phyloP scores from a whole-genome alignment of 2,329 filamentous ascomycete species.

The Hymenoscyphus scutula region DNA sequence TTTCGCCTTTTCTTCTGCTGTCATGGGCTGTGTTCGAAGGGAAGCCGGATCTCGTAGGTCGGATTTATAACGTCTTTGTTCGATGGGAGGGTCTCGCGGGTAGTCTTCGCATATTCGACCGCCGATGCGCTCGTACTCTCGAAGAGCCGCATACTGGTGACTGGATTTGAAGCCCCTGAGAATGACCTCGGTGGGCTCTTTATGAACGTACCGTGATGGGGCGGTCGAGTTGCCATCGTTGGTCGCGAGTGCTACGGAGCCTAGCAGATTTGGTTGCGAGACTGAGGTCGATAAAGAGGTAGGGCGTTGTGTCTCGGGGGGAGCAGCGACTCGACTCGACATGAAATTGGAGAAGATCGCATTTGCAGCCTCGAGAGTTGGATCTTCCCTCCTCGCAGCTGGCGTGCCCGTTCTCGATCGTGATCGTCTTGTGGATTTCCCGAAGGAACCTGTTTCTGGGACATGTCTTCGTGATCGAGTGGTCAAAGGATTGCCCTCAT shows the following conservation, averaged over 20 bases:
- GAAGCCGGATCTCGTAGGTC: conserved; percentile 72
- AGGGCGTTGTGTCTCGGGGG: conserved; percentile 36
- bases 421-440: conserved; percentile 63
- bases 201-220: conserved; percentile 36
- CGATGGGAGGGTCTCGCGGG: conserved; percentile 74
- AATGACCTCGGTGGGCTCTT: conserved; percentile 73
- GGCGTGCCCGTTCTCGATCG: conserved; percentile 59
- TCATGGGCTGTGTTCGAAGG: conserved; percentile 63
- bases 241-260: conserved; percentile 35
- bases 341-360: conserved; percentile 61
- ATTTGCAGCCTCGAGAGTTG: conserved; percentile 60
- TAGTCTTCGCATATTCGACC: conserved; percentile 93
- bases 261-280: conserved; percentile 37
- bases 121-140: conserved; percentile 83
- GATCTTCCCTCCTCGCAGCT: conserved; percentile 53
- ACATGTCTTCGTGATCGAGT: conserved; percentile 50
- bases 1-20: conserved; percentile 69
- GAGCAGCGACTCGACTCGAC: conserved; percentile 40
- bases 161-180: conserved; percentile 73
- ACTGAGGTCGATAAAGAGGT: conserved; percentile 31
- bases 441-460: conserved; percentile 64
- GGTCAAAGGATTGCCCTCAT: conserved; percentile 50
- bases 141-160: conserved; percentile 81
- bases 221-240: conserved; percentile 30
- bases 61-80: conserved; percentile 68